These are phyloP conservation scores for Casuarina glauca DNA, from an alignment of 306 rosid genomes.

Conservation along the genomic window DNA sequence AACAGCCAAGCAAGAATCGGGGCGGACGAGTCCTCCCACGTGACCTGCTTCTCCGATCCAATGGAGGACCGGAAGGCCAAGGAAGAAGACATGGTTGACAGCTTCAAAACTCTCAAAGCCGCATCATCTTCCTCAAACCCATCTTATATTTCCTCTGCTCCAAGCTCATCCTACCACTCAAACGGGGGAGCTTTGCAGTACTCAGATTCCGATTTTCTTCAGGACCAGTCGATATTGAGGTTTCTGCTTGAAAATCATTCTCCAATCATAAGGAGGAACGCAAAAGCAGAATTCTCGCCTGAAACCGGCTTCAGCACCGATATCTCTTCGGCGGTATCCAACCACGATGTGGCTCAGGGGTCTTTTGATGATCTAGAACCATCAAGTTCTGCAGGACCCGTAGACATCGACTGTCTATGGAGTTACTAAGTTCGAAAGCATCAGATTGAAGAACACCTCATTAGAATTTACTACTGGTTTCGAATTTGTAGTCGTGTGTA, in stretches of 20 bases:
- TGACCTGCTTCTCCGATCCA: constrained; percentile 68
- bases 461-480: neutral
- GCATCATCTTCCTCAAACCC: constrained; percentile 24
- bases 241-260: constrained; percentile 45
- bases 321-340: constrained; percentile 37
- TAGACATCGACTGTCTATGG: constrained; percentile 54
- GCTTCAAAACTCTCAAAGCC: constrained; percentile 11
- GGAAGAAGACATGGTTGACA: constrained; percentile 27
- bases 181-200: constrained; percentile 31
- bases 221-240: constrained; percentile 39
- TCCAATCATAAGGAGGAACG: constrained; percentile 13
- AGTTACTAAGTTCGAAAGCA: constrained; percentile 30
- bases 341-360: constrained; percentile 37
- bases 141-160: constrained; percentile 24
- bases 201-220: constrained; percentile 27
- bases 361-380: constrained; percentile 44
- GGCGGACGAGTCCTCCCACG: constrained; percentile 45
- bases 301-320: constrained; percentile 42
- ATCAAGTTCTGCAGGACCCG: constrained; percentile 46
- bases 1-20: constrained; percentile 39
- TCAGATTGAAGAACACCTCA: constrained; percentile 2
- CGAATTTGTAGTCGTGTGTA: constrained; percentile 24
- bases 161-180: constrained; percentile 27
- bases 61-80: constrained; percentile 39
- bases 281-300: constrained; percentile 30